Evolutionary conservation across 768 basidiomycete genomes (phyloP), one percentile per base, ranked within the genome.

Genomic region (Boletus rubropictus): DNA sequence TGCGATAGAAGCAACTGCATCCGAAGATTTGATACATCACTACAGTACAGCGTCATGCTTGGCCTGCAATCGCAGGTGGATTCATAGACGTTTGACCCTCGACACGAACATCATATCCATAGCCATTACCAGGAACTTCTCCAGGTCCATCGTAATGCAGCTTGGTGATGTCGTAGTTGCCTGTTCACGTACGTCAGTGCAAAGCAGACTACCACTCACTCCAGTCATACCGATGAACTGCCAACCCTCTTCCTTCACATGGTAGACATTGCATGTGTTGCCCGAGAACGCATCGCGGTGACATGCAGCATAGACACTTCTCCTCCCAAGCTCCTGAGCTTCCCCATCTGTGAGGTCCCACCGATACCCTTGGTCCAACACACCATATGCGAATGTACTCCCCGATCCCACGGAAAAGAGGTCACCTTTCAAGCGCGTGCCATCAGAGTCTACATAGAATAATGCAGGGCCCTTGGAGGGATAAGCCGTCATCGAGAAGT

Each of bases 331-430:
- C 60, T 98, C 96, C 63, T 91, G 87, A 2, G 96, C 96, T 52
- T 96, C 95, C 51, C 84, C 92, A 48, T 89, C 91, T 18, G 84
- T 80, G 50, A 99, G 70, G 62, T 98, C 93, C 89, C 89, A 98
- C 50, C 73, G 80, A 65, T 94, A 93, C 11, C 87, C 93, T 69
- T 96, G 94, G 68, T 98, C 96, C 39, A 96, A 77, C 2, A 98
- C 91, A 76, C 96, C 95, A 61, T 98, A 98, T n/a, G 96, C 96
- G 58, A 93, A 96, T 7, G 96, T 97, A 64, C 89, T 91, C 60
- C 96, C 96, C 4, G 95, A 97, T 24, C 96, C 96, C 29, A 99
- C 96, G 5, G 93, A 96, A 75, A 99, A 99, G n/a, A 98, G 68
- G 66, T 99, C 84, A 42, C 96, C 96, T 64, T 94, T 95, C 40